Evolutionary conservation across 164 flowering plant genomes (phyloP).

Genomic region (Kingdonia uniflora): DNA sequence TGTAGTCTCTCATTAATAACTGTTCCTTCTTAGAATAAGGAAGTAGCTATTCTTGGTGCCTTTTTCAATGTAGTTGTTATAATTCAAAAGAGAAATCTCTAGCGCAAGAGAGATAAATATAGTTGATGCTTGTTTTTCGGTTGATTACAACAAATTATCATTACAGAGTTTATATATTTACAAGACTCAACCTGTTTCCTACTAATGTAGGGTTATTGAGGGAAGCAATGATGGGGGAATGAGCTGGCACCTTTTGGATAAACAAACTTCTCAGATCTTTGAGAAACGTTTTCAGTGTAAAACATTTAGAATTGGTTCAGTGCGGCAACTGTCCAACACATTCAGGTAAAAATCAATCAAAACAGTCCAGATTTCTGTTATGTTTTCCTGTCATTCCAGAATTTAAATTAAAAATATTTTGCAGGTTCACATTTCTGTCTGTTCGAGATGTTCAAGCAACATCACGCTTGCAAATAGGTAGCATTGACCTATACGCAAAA

Average conservation of each 20-base stretch:
- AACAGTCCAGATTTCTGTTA: background rate
- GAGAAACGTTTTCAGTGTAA: conserved; percentile 64
- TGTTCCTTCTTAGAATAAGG: no score
- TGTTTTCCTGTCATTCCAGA: background rate
- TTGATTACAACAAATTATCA: no score
- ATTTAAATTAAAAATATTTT: background rate
- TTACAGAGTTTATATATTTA: no score
- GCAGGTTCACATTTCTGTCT: conserved; percentile 65
- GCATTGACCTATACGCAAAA: conserved; percentile 63
- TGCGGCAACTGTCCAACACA: conserved; percentile 28
- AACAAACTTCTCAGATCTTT: conserved; percentile 58
- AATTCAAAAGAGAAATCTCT: no score
- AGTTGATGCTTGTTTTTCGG: no score
- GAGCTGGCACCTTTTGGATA: conserved; percentile 66
- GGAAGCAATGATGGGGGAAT: conserved; percentile 82
- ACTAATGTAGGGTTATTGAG: conserved; percentile 55
- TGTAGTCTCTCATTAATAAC: no score
- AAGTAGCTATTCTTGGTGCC: no score
- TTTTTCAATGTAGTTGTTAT: no score
- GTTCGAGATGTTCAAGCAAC: conserved; percentile 48
- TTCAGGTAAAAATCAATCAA: conserved; percentile 50
- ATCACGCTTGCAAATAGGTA: conserved; percentile 70
- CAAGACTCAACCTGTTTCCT: no score
- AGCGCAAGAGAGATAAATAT: no score
- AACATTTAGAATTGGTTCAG: conserved; percentile 33